Evolutionary conservation across 371 early-diverging fungal genomes (phyloP).

Genomic region (Lichtheimia corymbifera): DNA sequence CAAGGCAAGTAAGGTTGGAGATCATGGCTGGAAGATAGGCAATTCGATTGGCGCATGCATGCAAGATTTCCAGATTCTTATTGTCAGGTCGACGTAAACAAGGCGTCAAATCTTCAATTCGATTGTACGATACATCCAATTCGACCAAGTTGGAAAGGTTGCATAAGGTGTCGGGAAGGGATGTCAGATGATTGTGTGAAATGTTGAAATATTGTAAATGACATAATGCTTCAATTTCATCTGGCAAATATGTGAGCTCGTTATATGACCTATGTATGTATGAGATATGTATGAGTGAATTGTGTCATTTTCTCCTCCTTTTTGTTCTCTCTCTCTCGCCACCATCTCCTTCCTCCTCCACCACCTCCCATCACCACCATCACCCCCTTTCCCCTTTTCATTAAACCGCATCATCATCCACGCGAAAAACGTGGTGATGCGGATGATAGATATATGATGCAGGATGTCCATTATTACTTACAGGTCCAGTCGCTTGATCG

Average conservation of each 20-base stretch:
- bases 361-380: too few relatives aligned
- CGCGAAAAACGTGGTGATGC: too few relatives aligned
- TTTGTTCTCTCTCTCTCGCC: too few relatives aligned
- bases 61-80: slow-evolving; percentile 33
- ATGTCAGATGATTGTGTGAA: slow-evolving; percentile 13
- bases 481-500: too few relatives aligned
- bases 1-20: slow-evolving; percentile 39
- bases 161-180: slow-evolving; percentile 67
- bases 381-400: too few relatives aligned
- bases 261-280: slow-evolving; percentile 8
- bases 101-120: slow-evolving; percentile 57
- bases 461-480: too few relatives aligned
- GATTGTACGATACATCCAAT: slow-evolving; percentile 67
- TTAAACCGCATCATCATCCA: too few relatives aligned
- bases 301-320: too few relatives aligned
- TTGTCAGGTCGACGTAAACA: slow-evolving; percentile 3
- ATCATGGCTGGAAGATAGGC: slow-evolving; percentile 55
- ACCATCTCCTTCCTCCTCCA: too few relatives aligned
- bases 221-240: slow-evolving; percentile 57
- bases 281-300: too few relatives aligned
- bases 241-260: slow-evolving; percentile 31
- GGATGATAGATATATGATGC: too few relatives aligned
- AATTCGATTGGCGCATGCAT: slow-evolving; percentile 57
- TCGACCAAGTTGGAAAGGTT: slow-evolving; percentile 66
- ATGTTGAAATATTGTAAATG: slow-evolving; percentile 56